A percentile compares a stretch with the other conserved stretches of the same genome.
phyloP scores from a whole-genome alignment of 345 rosid species.

The Gossypium stocksii region DNA sequence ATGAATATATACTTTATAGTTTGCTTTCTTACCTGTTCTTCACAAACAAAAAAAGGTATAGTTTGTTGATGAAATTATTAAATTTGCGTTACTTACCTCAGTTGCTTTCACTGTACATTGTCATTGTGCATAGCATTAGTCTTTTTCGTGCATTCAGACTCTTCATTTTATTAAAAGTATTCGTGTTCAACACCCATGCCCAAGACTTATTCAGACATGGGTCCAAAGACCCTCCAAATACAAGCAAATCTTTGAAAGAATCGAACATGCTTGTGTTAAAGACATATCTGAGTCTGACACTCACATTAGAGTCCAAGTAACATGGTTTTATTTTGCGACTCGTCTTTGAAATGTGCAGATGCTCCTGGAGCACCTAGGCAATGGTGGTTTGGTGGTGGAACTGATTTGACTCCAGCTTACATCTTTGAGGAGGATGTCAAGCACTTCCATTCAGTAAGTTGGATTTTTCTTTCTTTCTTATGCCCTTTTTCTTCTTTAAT shows the following conservation, averaged over 20 bases:
- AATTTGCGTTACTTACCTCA: neutral
- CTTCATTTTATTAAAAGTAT: neutral
- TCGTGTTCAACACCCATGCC: neutral
- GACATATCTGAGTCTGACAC: neutral
- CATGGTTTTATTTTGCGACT: neutral
- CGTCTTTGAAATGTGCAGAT: conserved; percentile 37
- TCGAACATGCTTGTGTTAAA: neutral
- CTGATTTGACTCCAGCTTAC: conserved; percentile 97
- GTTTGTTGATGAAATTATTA: neutral
- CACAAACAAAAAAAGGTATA: neutral
- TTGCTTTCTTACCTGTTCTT: neutral
- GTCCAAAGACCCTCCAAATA: neutral
- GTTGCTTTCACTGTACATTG: neutral
- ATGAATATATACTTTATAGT: neutral
- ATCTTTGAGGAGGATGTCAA: conserved; percentile 93
- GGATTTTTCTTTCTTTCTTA: neutral
- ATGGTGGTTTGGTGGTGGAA: conserved; percentile 99
- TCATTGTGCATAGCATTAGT: neutral
- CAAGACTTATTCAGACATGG: neutral
- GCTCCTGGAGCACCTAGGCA: conserved; percentile 93
- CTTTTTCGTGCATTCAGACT: conserved; percentile 2
- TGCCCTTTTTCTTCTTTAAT: neutral
- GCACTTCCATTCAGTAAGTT: conserved; percentile 82
- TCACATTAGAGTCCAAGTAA: neutral
- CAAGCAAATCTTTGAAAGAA: neutral